Percentiles rank a stretch among this genome's conserved stretches.
phyloP scores from a whole-genome alignment of 163 green algal species.

The Chloroidium sp. region DNA sequence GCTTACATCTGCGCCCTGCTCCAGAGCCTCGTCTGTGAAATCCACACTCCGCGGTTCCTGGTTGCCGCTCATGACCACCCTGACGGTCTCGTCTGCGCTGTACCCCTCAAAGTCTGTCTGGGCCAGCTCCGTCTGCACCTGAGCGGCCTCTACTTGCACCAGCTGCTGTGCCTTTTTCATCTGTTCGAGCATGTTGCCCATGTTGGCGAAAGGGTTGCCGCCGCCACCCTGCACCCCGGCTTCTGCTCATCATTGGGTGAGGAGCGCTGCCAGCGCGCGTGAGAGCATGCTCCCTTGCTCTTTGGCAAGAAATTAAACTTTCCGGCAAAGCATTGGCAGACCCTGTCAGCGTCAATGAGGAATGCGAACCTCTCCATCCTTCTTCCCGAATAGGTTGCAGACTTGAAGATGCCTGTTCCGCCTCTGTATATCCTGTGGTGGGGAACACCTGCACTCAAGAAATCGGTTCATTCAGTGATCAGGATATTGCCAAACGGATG shows the following conservation, averaged over 20 bases:
- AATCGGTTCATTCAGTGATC: too few species aligned
- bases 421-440: too few species aligned
- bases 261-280: too few species aligned
- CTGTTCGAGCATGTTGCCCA: constrained; percentile 59
- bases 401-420: too few species aligned
- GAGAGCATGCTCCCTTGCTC: too few species aligned
- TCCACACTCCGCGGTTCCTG: constrained; percentile 49
- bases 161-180: constrained; percentile 54
- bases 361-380: too few species aligned
- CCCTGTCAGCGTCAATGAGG: too few species aligned
- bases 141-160: constrained; percentile 39
- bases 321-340: too few species aligned
- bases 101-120: constrained; percentile 54
- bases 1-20: constrained; percentile 27
- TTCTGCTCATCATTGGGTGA: background rate
- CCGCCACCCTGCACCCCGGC: constrained; percentile 13
- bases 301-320: too few species aligned
- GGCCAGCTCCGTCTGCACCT: constrained; percentile 50
- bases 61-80: constrained; percentile 55
- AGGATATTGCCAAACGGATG: too few species aligned
- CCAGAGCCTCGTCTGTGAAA: constrained; percentile 53
- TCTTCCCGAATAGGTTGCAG: too few species aligned
- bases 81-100: constrained; percentile 52
- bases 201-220: constrained; percentile 42
- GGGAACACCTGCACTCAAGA: too few species aligned